A percentile compares a stretch with the other conserved stretches of the same genome.
Conservation (phyloP, 2,329 filamentous ascomycete species). For the Fusarium avenaceum region DNA sequence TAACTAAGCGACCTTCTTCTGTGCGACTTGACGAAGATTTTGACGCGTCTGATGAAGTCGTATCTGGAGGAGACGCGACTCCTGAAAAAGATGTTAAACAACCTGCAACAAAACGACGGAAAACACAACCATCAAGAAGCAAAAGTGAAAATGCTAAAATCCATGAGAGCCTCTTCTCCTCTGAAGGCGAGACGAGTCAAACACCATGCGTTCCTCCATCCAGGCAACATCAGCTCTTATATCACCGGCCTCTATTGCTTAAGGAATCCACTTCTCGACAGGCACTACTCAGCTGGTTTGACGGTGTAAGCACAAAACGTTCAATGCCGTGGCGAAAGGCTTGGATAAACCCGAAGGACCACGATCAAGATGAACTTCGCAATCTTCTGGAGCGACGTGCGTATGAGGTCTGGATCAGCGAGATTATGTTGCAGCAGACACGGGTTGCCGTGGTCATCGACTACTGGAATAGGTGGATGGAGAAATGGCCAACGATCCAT, state of each 20-base stretch:
- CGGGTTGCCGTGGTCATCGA: constrained; percentile 72
- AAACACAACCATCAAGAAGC: constrained; percentile 34
- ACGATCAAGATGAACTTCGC: constrained; percentile 54
- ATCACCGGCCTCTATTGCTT: constrained; percentile 66
- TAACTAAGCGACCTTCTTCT: constrained; percentile 32
- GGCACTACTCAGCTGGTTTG: constrained; percentile 66
- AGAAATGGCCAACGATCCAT: constrained; percentile 70
- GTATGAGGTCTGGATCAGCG: constrained; percentile 76
- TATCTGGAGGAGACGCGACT: constrained; percentile 44
- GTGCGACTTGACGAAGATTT: constrained; percentile 32
- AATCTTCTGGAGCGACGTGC: constrained; percentile 65
- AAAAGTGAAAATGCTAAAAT: constrained; percentile 29
- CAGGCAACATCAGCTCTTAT: constrained; percentile 56
- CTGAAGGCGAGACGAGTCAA: constrained; percentile 1
- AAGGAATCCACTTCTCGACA: constrained; percentile 52
- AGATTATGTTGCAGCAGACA: constrained; percentile 77
- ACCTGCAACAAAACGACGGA: constrained; percentile 42
- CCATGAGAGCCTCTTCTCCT: constrained; percentile 38
- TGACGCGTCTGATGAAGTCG: constrained; percentile 43
- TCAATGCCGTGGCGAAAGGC: constrained; percentile 71
- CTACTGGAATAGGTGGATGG: constrained; percentile 74
- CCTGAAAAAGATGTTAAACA: constrained; percentile 33
- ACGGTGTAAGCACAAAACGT: constrained; percentile 60
- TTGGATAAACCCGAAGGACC: constrained; percentile 63
- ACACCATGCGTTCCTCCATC: constrained; percentile 35